Evolutionary conservation across 331 rosid genomes (phyloP).

Genomic region (Stylosanthes scabra): DNA sequence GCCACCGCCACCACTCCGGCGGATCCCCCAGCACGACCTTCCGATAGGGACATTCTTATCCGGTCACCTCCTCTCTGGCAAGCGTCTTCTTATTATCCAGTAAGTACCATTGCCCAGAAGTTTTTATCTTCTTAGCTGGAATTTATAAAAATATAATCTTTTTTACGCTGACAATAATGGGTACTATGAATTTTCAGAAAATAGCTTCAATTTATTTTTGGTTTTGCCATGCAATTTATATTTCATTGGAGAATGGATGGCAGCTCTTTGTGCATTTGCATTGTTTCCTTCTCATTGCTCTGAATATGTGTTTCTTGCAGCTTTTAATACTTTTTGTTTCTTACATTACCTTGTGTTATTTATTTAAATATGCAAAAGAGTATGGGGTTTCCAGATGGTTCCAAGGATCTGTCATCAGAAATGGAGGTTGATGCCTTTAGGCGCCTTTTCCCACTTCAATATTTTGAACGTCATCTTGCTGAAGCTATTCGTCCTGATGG

Average conservation of each 20-base stretch:
- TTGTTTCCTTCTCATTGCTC: not conserved
- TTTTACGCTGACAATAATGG: not conserved
- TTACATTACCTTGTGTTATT: too few species aligned
- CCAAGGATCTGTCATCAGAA: constrained; percentile 72
- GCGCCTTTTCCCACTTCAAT: constrained; percentile 83
- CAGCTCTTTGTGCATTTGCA: not conserved
- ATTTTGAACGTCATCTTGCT: constrained; percentile 76
- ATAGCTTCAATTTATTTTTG: too few species aligned
- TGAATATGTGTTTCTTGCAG: not conserved
- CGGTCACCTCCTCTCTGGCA: too few species aligned
- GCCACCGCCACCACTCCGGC: too few species aligned
- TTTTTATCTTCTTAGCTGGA: too few species aligned
- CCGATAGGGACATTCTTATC: too few species aligned
- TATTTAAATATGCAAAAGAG: constrained; percentile 21
- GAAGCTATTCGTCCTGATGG: constrained; percentile 89
- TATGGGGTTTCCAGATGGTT: constrained; percentile 67
- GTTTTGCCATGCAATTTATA: too few species aligned
- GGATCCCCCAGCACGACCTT: too few species aligned
- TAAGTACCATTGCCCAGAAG: too few species aligned
- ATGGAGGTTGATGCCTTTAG: constrained; percentile 91
- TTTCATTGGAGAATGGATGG: too few species aligned
- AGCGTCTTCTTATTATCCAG: too few species aligned
- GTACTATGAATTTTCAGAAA: not conserved
- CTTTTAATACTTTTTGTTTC: not conserved
- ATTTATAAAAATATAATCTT: not conserved